Evolutionary conservation across 179 eudicot species (phyloP), one percentile per base, ranked within the genome.

Genomic region (Amaranthus tricolor): DNA sequence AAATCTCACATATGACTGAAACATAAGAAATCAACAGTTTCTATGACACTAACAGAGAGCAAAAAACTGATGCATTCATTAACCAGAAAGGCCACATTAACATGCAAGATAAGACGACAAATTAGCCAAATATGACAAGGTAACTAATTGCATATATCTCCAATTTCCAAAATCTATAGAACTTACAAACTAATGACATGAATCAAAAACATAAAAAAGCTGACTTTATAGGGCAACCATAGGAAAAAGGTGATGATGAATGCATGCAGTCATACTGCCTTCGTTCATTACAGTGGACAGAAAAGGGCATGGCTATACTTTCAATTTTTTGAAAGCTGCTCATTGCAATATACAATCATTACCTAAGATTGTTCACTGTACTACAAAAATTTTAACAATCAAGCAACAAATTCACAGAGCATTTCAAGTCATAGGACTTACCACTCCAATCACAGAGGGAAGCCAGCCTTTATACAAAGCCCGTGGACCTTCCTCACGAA

Each of bases 381-480:
- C 5, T 24, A 2, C 10, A 7, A 1, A 19, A 72, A 21, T 49
- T 76, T 43, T 40, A 55, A 59, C 68, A 17, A 63, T 45, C 59
- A 76, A 15, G 13, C 54, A 19, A 16, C 0, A 21, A 15, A 73
- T 59, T 54, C 45, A 67, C 4, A 14, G 48, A 68, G 21, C 17
- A 24, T 21, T 55, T 44, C 45, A 53, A 86, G 21, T 60, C 64
- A 60, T 5, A 58, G 2, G 20, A 60, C 95, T 86, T 84, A 93
- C 97, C 71, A 93, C 97, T 61, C 97, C 98, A 69, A 93, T 91
- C 66, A 93, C 98, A 63, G 98, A 93, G 66, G 98, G 98, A 77
- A 94, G 92, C 97, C 98, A 94, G 21, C 98, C 98, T 80, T 90
- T 94, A 80, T 94, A 94, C 82, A 94, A 75, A 73, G 97, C 96